Base-by-base conservation (phyloP, 139 green algal genomes). In the Desmodesmus armatus region DNA sequence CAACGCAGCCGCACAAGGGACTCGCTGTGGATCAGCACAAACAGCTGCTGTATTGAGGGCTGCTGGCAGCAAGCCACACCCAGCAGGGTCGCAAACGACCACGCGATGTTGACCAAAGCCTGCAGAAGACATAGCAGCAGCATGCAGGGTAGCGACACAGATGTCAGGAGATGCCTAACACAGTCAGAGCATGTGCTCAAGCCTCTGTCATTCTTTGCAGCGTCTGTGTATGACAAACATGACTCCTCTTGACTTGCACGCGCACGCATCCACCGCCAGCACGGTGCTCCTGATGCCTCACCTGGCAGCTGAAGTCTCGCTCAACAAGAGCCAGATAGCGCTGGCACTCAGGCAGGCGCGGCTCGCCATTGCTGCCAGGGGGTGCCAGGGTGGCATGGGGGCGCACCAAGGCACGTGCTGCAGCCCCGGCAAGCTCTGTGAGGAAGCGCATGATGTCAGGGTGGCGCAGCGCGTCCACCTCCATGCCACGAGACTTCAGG, bases 51-150 rank as follows among this genome's bases (percentile, higher is more conserved):
- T 23, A 93, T 88, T 70, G 80, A 9, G 4, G 86, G 44, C 49
- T 90, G 69, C 80, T 78, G 35, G 40, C 62, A 75, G 87, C 87
- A 91, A 27, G 86, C 85, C 43, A 79, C 81, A 55, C 87, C 87
- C 51, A 90, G 75, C 41, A 93, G 75, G 7, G 87, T 91, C 3
- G 90, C 85, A 74, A 93, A 89, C 2, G 80, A 89, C 90, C 90
- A 93, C 15, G 82, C 87, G 47, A 93, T 91, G 87, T 93, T 93
- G 35, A 93, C 90, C 66, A 93, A 60, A n/a, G 90, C 90, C 90
- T 82, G 76, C 37, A 53, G 21, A 53, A 70, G 70, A 19, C n/a
- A 49, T 66, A 85, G 65, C 43, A 51, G 31, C 35, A 51, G 60
- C 6, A 31, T 72, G 63, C 9, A n/a, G n/a, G n/a, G n/a, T n/a